These are phyloP conservation scores for Lenzites betulinus DNA, from an alignment of 768 basidiomycete species.

Conservation along the genomic window DNA sequence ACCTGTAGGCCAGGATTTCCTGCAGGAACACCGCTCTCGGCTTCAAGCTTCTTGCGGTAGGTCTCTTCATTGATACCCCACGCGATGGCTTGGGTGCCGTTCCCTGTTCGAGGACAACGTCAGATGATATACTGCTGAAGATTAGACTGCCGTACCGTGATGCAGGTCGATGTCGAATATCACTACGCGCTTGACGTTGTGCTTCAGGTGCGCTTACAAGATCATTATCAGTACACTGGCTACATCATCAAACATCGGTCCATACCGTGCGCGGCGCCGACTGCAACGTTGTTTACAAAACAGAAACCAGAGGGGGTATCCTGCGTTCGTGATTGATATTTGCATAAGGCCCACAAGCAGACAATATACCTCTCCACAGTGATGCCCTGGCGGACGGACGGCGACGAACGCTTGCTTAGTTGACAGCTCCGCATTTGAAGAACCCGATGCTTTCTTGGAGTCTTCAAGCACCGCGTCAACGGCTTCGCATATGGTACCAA, in stretches of 20 bases:
- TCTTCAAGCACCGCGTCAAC: conserved; percentile 63
- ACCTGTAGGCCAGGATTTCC: conserved; percentile 54
- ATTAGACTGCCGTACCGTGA: conserved; percentile 55
- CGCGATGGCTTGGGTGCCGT: conserved; percentile 89
- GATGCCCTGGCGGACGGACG: conserved; percentile 90
- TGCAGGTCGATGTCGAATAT: conserved; percentile 94
- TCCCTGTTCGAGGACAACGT: conserved; percentile 54
- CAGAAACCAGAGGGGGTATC: conserved; percentile 91
- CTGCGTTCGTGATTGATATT: conserved; percentile 3
- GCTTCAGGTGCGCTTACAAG: conserved; percentile 74
- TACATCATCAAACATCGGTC: background rate
- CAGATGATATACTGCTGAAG: background rate
- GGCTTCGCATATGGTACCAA: conserved; percentile 86
- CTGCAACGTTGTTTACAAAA: conserved; percentile 91
- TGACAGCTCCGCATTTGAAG: background rate
- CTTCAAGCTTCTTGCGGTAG: conserved; percentile 65
- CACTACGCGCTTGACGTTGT: conserved; percentile 75
- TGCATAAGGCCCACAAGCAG: too few relatives aligned
- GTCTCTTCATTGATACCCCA: conserved; percentile 94
- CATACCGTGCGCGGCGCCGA: conserved; percentile 89
- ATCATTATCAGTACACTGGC: background rate
- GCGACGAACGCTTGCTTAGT: conserved; percentile 68
- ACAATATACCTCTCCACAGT: conserved; percentile 68
- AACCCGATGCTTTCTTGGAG: background rate
- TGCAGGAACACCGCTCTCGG: conserved; percentile 39